Percentiles rank a stretch among this genome's conserved stretches.
Conservation (phyloP, 345 rosid genomes). For the Eucalyptus tenuipes region DNA sequence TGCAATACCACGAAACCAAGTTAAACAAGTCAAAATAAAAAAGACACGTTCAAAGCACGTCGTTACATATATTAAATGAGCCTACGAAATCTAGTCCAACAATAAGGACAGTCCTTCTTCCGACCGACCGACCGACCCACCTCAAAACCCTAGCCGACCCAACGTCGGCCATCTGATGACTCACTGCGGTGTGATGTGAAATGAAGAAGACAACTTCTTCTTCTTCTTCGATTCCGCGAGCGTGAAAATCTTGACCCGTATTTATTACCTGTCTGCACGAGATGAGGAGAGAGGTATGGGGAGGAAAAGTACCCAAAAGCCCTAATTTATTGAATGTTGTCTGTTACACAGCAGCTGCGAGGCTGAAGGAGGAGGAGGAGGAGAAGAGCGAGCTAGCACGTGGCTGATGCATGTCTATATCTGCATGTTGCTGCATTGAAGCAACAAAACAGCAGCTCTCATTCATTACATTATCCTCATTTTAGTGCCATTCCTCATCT, state of each 20-base stretch:
- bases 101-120: background rate
- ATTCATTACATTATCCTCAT: background rate
- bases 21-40: background rate
- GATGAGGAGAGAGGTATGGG: background rate
- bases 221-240: background rate
- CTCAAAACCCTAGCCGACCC: background rate
- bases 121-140: background rate
- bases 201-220: background rate
- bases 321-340: background rate
- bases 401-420: background rate
- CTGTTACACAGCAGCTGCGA: background rate
- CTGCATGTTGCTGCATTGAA: background rate
- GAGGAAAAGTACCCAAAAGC: background rate
- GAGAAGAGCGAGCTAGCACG: background rate
- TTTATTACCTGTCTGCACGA: background rate
- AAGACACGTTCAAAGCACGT: background rate
- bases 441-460: background rate
- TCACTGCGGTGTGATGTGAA: background rate
- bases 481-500: background rate
- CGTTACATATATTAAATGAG: background rate
- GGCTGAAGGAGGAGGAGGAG: background rate
- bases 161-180: background rate
- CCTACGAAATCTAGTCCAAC: background rate
- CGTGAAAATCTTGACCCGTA: background rate
- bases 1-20: background rate